phyloP scores from a whole-genome alignment of 805 yeast species.

The Lipomyces sp. region DNA sequence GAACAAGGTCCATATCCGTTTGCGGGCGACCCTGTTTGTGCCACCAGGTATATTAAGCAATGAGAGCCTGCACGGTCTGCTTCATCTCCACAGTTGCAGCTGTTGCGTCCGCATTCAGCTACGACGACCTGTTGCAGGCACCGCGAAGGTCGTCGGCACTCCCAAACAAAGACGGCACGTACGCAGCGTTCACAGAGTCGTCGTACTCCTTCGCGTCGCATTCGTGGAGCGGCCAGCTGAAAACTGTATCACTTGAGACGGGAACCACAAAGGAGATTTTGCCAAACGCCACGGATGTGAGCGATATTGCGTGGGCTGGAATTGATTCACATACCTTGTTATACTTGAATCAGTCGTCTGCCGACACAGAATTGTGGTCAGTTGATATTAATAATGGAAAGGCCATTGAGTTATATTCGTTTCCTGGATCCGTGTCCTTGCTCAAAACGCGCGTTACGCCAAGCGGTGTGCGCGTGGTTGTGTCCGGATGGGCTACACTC shows the following conservation, averaged over 20 bases:
- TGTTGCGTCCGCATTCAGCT: conserved; percentile 21
- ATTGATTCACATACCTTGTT: conserved; percentile 25
- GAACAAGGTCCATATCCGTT: no score
- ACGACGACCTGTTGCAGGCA: conserved; percentile 32
- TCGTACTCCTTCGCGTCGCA: conserved; percentile 27
- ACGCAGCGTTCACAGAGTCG: conserved; percentile 30
- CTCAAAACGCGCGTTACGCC: conserved; percentile 24
- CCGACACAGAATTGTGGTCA: conserved; percentile 30
- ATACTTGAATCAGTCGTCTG: conserved; percentile 26
- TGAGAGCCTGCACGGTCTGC: not conserved
- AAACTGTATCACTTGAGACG: conserved; percentile 12
- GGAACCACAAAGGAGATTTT: conserved; percentile 20
- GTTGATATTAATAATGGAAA: conserved; percentile 16
- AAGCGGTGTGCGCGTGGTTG: conserved; percentile 31
- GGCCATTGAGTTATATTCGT: conserved; percentile 14
- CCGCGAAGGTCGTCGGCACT: conserved; percentile 35
- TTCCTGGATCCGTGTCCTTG: conserved; percentile 30
- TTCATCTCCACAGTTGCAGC: not conserved
- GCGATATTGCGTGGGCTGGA: conserved; percentile 35
- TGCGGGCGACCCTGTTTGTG: not conserved
- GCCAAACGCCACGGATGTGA: conserved; percentile 24
- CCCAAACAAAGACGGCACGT: conserved; percentile 25
- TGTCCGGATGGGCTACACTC: conserved; percentile 36
- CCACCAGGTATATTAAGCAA: not conserved
- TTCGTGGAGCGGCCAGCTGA: conserved; percentile 18